Evolutionary conservation across 2,329 filamentous ascomycete genomes (phyloP), one percentile per base, ranked within the genome.

Genomic region (Penicillium concentricum): DNA sequence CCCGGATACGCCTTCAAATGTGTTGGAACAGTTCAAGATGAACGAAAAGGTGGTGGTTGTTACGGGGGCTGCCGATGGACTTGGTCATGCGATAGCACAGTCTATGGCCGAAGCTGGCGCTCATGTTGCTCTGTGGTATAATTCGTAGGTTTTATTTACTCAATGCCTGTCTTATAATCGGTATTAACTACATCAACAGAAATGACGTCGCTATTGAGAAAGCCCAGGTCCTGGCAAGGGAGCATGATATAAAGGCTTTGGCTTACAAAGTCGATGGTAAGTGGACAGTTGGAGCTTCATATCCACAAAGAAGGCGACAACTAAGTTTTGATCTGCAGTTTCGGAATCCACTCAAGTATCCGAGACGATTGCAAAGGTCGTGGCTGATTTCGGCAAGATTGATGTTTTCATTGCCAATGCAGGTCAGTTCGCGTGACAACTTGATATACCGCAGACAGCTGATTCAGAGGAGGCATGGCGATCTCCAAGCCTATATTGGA

Each of bases 401-500:
- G 78, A 80, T 60, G 72, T 74, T 2, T 76, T 79, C 28, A 65
- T 79, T 34, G 75, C 78, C 8, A 79, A 80, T 49, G 76, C 78
- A 5, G 76, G 75, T 73, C 30, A 45, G 62, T 42, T 12, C 16
- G 9, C 30, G 10, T 12, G n/a, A 16, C 0, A 4, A 3, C 9
- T 3, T 44, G 18, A 4, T 15, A 12, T n/a, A 28, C 48, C 42
- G 9, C 32, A 22, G 54, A 63, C 57, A 44, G 41, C 24, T 35
- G 15, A 56, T 28, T 13, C 3, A 20, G n/a, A 37, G n/a, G 20
- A 72, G 69, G 80, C 18, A 82, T 81, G 70, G 78, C 78, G 5
- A 82, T 81, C 30, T 82, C 79, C 0, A 84, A 85, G 63, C 78
- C 81, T 0, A 79, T 86, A 15, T 69, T 84, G 1, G 82, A 86